Evolutionary conservation across 345 rosid genomes (phyloP).

Genomic region (Garcia nutans): DNA sequence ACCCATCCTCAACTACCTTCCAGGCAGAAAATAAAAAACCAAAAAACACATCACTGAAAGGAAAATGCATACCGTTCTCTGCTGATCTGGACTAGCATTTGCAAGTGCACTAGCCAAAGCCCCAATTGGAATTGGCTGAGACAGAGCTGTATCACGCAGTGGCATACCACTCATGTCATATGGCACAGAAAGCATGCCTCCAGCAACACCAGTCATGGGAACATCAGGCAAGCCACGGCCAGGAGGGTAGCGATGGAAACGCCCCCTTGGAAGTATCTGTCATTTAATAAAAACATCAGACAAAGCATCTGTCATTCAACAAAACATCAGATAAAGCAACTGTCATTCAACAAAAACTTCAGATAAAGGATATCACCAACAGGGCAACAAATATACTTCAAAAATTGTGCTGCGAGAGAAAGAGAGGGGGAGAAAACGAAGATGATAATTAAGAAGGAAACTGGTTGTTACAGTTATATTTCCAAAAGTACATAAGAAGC

Average conservation of each 20-base stretch:
- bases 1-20: background rate
- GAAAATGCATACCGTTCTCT: conserved; percentile 66
- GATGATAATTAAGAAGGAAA: too few relatives aligned
- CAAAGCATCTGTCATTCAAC: background rate
- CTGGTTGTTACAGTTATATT: too few relatives aligned
- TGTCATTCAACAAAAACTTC: background rate
- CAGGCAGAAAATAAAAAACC: background rate
- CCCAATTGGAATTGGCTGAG: conserved; percentile 74
- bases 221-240: conserved; percentile 80
- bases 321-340: conserved; percentile 31
- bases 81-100: conserved; percentile 80
- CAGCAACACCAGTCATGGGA: conserved; percentile 59
- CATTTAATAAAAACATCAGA: background rate
- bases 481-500: too few relatives aligned
- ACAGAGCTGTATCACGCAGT: conserved; percentile 51
- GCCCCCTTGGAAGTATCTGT: conserved; percentile 85
- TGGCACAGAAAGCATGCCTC: conserved; percentile 74
- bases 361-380: background rate
- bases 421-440: too few relatives aligned
- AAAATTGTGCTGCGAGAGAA: too few relatives aligned
- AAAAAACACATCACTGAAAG: background rate
- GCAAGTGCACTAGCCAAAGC: conserved; percentile 88
- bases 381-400: too few relatives aligned
- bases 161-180: conserved; percentile 66
- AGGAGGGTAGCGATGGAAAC: conserved; percentile 67